phyloP scores from a whole-genome alignment of 371 early-diverging fungal species.

The Coemansia linderi region DNA sequence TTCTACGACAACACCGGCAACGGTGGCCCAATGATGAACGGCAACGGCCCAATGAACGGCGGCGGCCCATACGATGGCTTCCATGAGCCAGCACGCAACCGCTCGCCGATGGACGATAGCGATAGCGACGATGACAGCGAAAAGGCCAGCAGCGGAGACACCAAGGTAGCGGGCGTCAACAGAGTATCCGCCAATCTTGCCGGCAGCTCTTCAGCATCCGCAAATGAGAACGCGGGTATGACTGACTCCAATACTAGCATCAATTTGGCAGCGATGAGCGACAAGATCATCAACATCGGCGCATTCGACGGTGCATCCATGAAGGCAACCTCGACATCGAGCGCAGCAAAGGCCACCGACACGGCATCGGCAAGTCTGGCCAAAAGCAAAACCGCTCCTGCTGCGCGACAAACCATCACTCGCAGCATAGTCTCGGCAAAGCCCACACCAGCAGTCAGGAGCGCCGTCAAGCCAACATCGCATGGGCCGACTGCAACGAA shows the following conservation, averaged over 20 bases:
- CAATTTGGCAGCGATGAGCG: slow-evolving; percentile 27
- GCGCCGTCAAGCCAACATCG: slow-evolving; percentile 5
- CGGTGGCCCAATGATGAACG: slow-evolving; percentile 17
- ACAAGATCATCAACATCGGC: slow-evolving; percentile 32
- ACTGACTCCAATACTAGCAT: slow-evolving; percentile 34
- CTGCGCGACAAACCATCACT: slow-evolving; percentile 14
- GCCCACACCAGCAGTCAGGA: neutral
- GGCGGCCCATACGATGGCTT: neutral
- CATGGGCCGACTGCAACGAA: slow-evolving; percentile 1
- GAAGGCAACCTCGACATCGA: slow-evolving; percentile 11
- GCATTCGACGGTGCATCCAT: slow-evolving; percentile 31
- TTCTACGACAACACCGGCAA: slow-evolving; percentile 9
- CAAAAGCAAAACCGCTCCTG: neutral
- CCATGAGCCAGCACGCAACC: slow-evolving; percentile 25
- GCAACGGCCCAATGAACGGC: neutral
- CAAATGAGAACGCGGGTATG: slow-evolving; percentile 7
- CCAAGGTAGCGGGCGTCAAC: slow-evolving; percentile 31
- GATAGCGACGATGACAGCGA: slow-evolving; percentile 15
- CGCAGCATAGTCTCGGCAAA: neutral
- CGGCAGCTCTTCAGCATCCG: neutral
- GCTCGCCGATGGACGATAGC: slow-evolving; percentile 22
- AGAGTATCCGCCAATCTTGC: slow-evolving; percentile 7
- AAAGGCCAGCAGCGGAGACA: neutral
- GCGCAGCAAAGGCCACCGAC: neutral
- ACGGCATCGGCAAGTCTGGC: neutral